phyloP scores from a whole-genome alignment of 139 green algal genomes.

The Pseudopediastrum boryanum region DNA sequence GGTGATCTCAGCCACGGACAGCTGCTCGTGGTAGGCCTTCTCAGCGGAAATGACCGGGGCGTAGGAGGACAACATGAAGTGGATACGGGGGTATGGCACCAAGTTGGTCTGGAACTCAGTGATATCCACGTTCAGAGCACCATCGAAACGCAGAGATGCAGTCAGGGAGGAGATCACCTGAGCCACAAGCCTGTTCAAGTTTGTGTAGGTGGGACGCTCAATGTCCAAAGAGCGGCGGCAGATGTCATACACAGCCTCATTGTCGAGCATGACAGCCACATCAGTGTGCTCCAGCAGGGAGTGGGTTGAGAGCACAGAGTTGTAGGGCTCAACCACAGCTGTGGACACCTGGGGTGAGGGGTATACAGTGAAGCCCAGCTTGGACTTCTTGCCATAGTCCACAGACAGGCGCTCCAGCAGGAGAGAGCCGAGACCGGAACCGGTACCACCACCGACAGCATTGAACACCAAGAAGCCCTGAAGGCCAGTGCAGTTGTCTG shows the following conservation, averaged over 20 bases:
- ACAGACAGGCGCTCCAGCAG: constrained; percentile 97
- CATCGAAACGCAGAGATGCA: constrained; percentile 94
- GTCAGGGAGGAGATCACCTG: constrained; percentile 95
- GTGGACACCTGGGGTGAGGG: constrained; percentile 94
- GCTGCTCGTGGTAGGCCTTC: constrained; percentile 99
- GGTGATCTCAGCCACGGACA: constrained; percentile 98
- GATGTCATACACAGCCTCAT: constrained; percentile 98
- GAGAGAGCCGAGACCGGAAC: constrained; percentile 94
- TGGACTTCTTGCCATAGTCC: constrained; percentile 99
- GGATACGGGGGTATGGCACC: constrained; percentile 98
- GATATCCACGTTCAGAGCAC: constrained; percentile 96
- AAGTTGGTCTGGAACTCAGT: constrained; percentile 99
- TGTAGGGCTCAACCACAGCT: constrained; percentile 96
- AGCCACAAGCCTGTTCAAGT: constrained; percentile 84
- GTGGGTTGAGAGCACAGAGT: constrained; percentile 97
- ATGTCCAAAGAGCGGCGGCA: constrained; percentile 96
- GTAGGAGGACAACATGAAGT: constrained; percentile 99
- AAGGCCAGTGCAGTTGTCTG: constrained; percentile 97
- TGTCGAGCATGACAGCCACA: constrained; percentile 97
- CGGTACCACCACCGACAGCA: constrained; percentile 93
- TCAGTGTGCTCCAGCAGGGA: constrained; percentile 98
- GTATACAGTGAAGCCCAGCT: constrained; percentile 98
- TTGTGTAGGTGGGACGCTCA: constrained; percentile 97
- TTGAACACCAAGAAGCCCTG: constrained; percentile 99
- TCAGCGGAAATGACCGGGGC: constrained; percentile 97